A percentile compares a stretch with the other conserved stretches of the same genome.
Evolutionary conservation across 495 filamentous ascomycete genomes (phyloP).

Genomic region (Aspergillus mulundensis): DNA sequence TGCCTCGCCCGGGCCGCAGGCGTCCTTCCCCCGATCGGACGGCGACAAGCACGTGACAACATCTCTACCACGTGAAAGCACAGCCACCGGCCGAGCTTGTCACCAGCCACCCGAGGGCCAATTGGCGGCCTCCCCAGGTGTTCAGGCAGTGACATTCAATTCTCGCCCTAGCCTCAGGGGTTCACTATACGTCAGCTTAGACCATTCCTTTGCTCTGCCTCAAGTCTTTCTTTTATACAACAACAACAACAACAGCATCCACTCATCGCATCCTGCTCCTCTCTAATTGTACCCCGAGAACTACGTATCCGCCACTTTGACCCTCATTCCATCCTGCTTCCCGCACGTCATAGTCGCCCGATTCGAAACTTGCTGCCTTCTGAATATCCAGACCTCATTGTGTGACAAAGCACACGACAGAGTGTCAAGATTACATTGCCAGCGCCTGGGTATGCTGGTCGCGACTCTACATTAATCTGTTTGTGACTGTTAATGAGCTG

Average conservation of each 20-base stretch:
- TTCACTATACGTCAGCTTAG: not conserved
- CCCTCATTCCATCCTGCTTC: not conserved
- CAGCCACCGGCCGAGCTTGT: no score
- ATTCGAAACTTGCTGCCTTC: constrained; percentile 5
- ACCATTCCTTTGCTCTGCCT: not conserved
- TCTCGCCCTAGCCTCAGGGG: not conserved
- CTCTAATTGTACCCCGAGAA: not conserved
- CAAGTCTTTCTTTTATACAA: not conserved
- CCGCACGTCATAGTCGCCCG: constrained; percentile 11
- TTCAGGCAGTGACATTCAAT: constrained; percentile 1
- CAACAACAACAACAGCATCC: no score
- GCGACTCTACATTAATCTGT: not conserved
- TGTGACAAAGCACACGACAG: not conserved
- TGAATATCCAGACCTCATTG: not conserved
- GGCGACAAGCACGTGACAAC: constrained; percentile 4
- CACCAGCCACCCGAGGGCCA: not conserved
- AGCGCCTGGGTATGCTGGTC: constrained; percentile 7
- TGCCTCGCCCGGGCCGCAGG: constrained; percentile 7
- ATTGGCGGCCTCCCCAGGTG: not conserved
- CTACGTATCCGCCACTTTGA: not conserved
- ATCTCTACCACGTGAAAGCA: constrained; percentile 2
- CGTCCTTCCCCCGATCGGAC: constrained; percentile 7
- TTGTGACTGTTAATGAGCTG: not conserved
- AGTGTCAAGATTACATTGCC: not conserved
- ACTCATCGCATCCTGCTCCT: no score